These are phyloP conservation scores for Penicillium palitans DNA, from an alignment of 2,329 filamentous ascomycete species.

Conservation along the genomic window DNA sequence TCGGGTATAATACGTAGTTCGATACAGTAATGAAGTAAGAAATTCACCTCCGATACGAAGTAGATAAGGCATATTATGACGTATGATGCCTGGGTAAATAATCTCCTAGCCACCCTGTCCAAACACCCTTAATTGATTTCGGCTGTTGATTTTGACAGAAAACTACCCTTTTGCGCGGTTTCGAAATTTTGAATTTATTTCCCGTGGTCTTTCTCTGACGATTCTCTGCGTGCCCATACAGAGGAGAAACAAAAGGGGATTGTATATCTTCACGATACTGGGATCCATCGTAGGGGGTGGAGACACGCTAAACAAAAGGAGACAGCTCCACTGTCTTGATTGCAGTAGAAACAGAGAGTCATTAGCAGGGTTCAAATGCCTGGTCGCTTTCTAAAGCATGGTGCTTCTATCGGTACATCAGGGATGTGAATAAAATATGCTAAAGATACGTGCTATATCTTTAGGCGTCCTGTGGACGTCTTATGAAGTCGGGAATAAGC, in stretches of 20 bases:
- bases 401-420: background rate
- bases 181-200: background rate
- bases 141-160: background rate
- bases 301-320: background rate
- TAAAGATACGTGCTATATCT: background rate
- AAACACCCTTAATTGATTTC: background rate
- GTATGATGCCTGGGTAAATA: background rate
- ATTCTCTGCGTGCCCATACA: background rate
- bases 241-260: background rate
- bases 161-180: background rate
- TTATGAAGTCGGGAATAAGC: background rate
- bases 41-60: background rate
- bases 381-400: background rate
- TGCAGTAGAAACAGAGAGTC: background rate
- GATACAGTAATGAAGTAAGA: background rate
- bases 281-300: background rate
- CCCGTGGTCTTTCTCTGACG: background rate
- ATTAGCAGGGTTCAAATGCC: background rate
- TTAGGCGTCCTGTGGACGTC: background rate
- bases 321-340: background rate
- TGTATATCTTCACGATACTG: background rate
- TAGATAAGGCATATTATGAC: background rate
- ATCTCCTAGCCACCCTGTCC: background rate
- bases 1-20: constrained; percentile 10
- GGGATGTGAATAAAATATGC: background rate